phyloP scores from a whole-genome alignment of 257 asterid genomes.

The Dorcoceras hygrometricum region DNA sequence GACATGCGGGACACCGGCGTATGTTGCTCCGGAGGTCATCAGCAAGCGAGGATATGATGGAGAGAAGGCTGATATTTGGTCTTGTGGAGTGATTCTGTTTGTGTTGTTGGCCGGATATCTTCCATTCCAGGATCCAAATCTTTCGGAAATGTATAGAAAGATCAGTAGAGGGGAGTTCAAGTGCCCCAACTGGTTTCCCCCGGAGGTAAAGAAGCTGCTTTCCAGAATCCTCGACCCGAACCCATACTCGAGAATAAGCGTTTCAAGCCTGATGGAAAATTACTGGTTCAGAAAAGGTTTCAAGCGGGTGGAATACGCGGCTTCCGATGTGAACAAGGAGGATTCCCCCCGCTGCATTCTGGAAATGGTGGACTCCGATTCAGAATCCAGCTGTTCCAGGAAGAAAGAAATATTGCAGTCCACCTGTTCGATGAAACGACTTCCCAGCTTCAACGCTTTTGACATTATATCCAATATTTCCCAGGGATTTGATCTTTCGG shows the following conservation, averaged over 20 bases:
- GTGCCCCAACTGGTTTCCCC: slow-evolving; percentile 87
- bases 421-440: slow-evolving; percentile 27
- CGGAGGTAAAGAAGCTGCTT: slow-evolving; percentile 62
- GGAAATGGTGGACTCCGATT: slow-evolving; percentile 36
- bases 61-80: slow-evolving; percentile 89
- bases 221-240: slow-evolving; percentile 75
- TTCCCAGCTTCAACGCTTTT: slow-evolving; percentile 62
- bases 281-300: slow-evolving; percentile 76
- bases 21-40: slow-evolving; percentile 94
- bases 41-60: slow-evolving; percentile 72
- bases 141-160: slow-evolving; percentile 75
- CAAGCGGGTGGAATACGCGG: slow-evolving; percentile 29
- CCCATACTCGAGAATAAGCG: slow-evolving; percentile 51
- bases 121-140: slow-evolving; percentile 74
- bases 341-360: slow-evolving; percentile 43
- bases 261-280: slow-evolving; percentile 66
- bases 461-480: slow-evolving; percentile 70
- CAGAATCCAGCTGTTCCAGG: slow-evolving; percentile 26
- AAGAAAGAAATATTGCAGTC: slow-evolving; percentile 12
- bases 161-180: slow-evolving; percentile 64
- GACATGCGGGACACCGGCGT: slow-evolving; percentile 92
- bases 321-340: slow-evolving; percentile 21
- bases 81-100: slow-evolving; percentile 79
- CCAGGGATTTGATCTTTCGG: slow-evolving; percentile 71
- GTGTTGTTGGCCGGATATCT: slow-evolving; percentile 81